These are phyloP conservation scores for Scedosporium apiospermum DNA, from an alignment of 2,329 filamentous ascomycete species.

Conservation along the genomic window DNA sequence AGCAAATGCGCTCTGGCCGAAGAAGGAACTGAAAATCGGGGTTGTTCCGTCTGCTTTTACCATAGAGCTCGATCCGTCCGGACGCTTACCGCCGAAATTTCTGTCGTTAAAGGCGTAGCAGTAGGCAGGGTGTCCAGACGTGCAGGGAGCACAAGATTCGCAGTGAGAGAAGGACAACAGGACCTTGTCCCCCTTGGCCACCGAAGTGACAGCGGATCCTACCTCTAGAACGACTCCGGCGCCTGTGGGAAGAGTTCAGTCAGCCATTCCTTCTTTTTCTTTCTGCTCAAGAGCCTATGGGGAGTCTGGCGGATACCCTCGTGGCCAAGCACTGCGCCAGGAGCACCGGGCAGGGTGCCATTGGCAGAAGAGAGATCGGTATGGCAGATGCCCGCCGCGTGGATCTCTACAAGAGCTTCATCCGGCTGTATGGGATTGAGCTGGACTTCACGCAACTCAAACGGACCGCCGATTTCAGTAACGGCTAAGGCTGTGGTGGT, in stretches of 20 bases:
- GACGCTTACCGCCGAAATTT: constrained; percentile 28
- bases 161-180: constrained; percentile 34
- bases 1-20: constrained; percentile 24
- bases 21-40: constrained; percentile 17
- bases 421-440: constrained; percentile 23
- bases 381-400: constrained; percentile 46
- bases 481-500: constrained; percentile 4
- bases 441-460: constrained; percentile 11
- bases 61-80: constrained; percentile 2
- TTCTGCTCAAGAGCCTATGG: not conserved
- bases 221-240: constrained; percentile 33
- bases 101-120: constrained; percentile 36
- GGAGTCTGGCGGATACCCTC: constrained; percentile 27
- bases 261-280: not conserved
- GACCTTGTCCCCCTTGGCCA: constrained; percentile 43
- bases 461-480: not conserved
- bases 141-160: constrained; percentile 34
- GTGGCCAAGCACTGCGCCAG: constrained; percentile 36
- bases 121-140: constrained; percentile 32
- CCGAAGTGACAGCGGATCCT: constrained; percentile 35
- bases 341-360: constrained; percentile 1
- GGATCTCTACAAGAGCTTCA: constrained; percentile 42
- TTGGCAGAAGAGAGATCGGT: constrained; percentile 38
- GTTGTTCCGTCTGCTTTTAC: not conserved
- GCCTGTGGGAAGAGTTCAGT: constrained; percentile 12